Evolutionary conservation across 441 rosid genomes (phyloP).

Genomic region (Gossypium gossypioides): DNA sequence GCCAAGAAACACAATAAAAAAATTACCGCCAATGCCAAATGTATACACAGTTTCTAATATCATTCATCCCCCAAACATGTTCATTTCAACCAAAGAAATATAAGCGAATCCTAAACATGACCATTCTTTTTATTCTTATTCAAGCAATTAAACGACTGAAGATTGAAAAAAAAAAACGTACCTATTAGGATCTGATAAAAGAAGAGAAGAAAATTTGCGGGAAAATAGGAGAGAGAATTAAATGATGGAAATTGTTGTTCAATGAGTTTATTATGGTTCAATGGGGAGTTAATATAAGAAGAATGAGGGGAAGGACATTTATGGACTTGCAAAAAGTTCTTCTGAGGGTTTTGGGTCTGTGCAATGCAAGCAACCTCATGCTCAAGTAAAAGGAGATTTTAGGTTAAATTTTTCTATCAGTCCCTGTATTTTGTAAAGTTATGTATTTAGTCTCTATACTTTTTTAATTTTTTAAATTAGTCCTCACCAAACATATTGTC

Average conservation of each 20-base stretch:
- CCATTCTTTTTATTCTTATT: not conserved
- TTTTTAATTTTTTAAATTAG: too few relatives aligned
- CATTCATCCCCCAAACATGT: not conserved
- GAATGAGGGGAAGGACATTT: conserved; percentile 17
- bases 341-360: conserved; percentile 9
- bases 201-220: conserved; percentile 18
- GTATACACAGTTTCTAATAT: not conserved
- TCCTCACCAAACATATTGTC: too few relatives aligned
- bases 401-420: not conserved
- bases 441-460: too few relatives aligned
- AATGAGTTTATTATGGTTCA: not conserved
- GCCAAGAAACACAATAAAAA: conserved; percentile 13
- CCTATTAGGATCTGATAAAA: conserved; percentile 31
- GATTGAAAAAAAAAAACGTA: conserved; percentile 16
- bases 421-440: too few relatives aligned
- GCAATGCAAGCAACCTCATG: not conserved
- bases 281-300: not conserved
- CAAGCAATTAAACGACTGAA: conserved; percentile 9
- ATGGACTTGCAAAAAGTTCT: conserved; percentile 17
- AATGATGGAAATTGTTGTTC: not conserved
- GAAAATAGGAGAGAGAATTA: not conserved
- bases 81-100: conserved; percentile 2
- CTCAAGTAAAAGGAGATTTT: not conserved
- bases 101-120: conserved; percentile 27
- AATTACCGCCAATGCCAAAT: conserved; percentile 15